These are phyloP conservation scores for Syncephalastrum racemosum DNA, from an alignment of 371 early-diverging fungal species.

Conservation along the genomic window DNA sequence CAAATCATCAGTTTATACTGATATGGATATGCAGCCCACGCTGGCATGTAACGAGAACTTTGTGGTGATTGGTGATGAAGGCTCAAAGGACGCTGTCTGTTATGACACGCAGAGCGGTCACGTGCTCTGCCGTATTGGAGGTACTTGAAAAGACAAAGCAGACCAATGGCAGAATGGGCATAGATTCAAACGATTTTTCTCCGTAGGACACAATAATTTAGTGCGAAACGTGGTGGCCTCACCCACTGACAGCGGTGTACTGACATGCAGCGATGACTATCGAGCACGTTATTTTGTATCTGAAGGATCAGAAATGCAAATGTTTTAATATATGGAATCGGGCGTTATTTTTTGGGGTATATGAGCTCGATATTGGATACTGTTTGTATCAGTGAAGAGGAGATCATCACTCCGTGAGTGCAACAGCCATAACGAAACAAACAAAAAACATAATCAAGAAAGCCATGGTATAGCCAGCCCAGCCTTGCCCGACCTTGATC, in stretches of 20 bases:
- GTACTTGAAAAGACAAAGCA: slow-evolving; percentile 14
- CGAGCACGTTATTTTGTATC: slow-evolving; percentile 44
- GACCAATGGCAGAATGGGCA: not conserved
- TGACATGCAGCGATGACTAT: slow-evolving; percentile 55
- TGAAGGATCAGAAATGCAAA: not conserved
- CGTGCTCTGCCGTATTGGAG: slow-evolving; percentile 46
- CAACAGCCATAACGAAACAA: slow-evolving; percentile 38
- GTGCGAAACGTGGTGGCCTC: slow-evolving; percentile 48
- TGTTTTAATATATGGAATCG: too few relatives aligned
- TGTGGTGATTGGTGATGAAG: slow-evolving; percentile 78
- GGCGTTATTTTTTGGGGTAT: too few relatives aligned
- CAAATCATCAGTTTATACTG: not conserved
- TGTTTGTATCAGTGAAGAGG: not conserved
- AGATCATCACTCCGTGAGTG: slow-evolving; percentile 22
- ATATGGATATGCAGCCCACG: slow-evolving; percentile 36
- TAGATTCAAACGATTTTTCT: not conserved
- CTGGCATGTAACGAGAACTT: slow-evolving; percentile 78
- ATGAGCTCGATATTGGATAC: not conserved
- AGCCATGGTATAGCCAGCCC: slow-evolving; percentile 39
- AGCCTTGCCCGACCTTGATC: slow-evolving; percentile 40
- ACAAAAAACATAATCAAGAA: slow-evolving; percentile 35
- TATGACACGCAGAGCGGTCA: slow-evolving; percentile 69
- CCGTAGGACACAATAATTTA: slow-evolving; percentile 41
- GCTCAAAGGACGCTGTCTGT: slow-evolving; percentile 56
- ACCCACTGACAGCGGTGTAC: slow-evolving; percentile 45